These are phyloP conservation scores for Citeromyces nyonsensis DNA, from an alignment of 805 yeast genomes.

Conservation along the genomic window DNA sequence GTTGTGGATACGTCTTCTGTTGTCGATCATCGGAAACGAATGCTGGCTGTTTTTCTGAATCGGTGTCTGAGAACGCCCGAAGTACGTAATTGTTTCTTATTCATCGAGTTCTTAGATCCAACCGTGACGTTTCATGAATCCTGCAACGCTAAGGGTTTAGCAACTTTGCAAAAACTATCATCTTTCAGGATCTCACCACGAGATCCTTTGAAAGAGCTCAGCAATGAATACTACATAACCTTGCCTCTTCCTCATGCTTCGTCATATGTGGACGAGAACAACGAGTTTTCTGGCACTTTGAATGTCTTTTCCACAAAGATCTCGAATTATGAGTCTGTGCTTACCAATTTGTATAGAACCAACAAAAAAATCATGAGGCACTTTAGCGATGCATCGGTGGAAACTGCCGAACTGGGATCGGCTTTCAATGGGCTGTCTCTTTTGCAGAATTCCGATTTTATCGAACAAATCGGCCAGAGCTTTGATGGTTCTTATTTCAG, in stretches of 20 bases:
- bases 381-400: slow-evolving; percentile 27
- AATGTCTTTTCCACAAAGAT: slow-evolving; percentile 9
- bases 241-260: slow-evolving; percentile 37
- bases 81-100: slow-evolving; percentile 43
- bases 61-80: slow-evolving; percentile 47
- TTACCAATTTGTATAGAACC: slow-evolving; percentile 16
- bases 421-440: slow-evolving; percentile 37
- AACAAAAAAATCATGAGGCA: slow-evolving; percentile 29
- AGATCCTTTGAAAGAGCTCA: slow-evolving; percentile 36
- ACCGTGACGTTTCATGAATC: slow-evolving; percentile 76
- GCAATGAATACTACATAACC: slow-evolving; percentile 36
- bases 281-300: not conserved
- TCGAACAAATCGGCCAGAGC: slow-evolving; percentile 78
- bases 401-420: slow-evolving; percentile 36
- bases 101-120: slow-evolving; percentile 74
- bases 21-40: slow-evolving; percentile 52
- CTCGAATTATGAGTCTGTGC: slow-evolving; percentile 14
- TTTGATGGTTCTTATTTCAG: slow-evolving; percentile 59
- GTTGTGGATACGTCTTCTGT: slow-evolving; percentile 4
- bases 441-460: slow-evolving; percentile 20
- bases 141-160: slow-evolving; percentile 35
- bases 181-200: slow-evolving; percentile 46
- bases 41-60: slow-evolving; percentile 64
- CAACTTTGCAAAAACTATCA: slow-evolving; percentile 30
- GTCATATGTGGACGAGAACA: not conserved